Conservation (phyloP, 2,329 filamentous ascomycete genomes). For the Monosporascus sp. region DNA sequence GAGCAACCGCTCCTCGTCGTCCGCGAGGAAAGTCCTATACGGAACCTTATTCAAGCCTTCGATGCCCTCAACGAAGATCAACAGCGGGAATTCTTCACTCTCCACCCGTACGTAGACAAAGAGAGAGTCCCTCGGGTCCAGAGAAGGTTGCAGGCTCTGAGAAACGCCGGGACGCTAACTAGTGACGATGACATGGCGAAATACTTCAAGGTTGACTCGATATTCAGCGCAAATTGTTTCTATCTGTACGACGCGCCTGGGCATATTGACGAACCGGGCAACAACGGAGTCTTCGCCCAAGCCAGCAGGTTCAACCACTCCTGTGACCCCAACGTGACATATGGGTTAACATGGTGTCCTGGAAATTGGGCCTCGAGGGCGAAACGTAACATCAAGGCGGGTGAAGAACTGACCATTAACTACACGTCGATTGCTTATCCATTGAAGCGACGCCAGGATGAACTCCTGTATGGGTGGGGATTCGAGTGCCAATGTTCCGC, state of each 20-base stretch:
- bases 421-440: slow-evolving; percentile 1
- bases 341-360: background rate
- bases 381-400: slow-evolving; percentile 1
- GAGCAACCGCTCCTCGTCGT: background rate
- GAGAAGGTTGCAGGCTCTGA: too few relatives aligned
- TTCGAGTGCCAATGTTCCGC: slow-evolving; percentile 3
- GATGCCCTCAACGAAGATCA: background rate
- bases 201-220: background rate
- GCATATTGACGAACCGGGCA: background rate
- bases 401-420: slow-evolving; percentile 4
- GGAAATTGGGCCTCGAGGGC: slow-evolving; percentile 1
- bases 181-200: too few relatives aligned
- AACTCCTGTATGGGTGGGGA: background rate
- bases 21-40: background rate
- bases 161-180: too few relatives aligned
- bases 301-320: slow-evolving; percentile 11
- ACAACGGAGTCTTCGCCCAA: slow-evolving; percentile 1
- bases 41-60: background rate
- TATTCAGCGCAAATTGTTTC: slow-evolving; percentile 3
- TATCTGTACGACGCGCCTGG: background rate
- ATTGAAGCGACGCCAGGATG: background rate
- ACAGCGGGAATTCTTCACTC: background rate
- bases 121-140: too few relatives aligned
- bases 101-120: too few relatives aligned
- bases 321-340: slow-evolving; percentile 7